Base-by-base conservation (phyloP, 352 stramenopile genomes). In the Phytophthora uliginosa region DNA sequence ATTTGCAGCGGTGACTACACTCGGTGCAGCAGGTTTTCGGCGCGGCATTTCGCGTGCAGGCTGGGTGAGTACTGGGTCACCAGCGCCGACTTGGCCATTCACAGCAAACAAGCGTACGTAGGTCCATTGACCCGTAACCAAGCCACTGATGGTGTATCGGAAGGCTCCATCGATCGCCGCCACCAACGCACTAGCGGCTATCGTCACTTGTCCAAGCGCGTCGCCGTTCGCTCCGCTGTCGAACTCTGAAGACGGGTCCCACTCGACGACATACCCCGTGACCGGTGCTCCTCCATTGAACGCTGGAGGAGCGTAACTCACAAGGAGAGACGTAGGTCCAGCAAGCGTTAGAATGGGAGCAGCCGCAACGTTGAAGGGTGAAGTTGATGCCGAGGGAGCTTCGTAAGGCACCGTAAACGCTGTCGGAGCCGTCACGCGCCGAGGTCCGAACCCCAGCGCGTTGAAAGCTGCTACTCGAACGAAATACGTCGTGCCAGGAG, bases 241-340 rank as follows among this genome's bases (percentile, higher is more conserved):
- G 62, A 99, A 98, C 7, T 79, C 71, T 5, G 81, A 50, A 55
- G 78, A 85, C 0, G 82, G 74, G 53, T 99, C 96, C 81, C 95
- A 98, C 71, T 99, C 94, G 59, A 99, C 91, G 53, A 86, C 84
- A 76, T 98, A 99, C 4, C 86, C 81, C 6, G 90, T 98, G 22
- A 99, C 78, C 4, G 79, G 71, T 2, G 89, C 85, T 31, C 97
- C 97, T 7, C 97, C 97, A 55, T 92, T 82, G 66, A 98, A 98
- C 7, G 59, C 68, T 4, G 95, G 94, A 15, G 91, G 77, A 2
- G 83, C 83, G 65, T 94, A 99, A 4, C 83, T 77, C 6, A 99
- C 78, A 18, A 90, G 68, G 15, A 98, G 71, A 36, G 89, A 86
- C 8, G 81, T 95, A 8, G 77, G 79, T 2, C 77, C 90, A 38